phyloP scores from a whole-genome alignment of 108 stramenopile species.

The Cyclotella choctawhatcheeana region DNA sequence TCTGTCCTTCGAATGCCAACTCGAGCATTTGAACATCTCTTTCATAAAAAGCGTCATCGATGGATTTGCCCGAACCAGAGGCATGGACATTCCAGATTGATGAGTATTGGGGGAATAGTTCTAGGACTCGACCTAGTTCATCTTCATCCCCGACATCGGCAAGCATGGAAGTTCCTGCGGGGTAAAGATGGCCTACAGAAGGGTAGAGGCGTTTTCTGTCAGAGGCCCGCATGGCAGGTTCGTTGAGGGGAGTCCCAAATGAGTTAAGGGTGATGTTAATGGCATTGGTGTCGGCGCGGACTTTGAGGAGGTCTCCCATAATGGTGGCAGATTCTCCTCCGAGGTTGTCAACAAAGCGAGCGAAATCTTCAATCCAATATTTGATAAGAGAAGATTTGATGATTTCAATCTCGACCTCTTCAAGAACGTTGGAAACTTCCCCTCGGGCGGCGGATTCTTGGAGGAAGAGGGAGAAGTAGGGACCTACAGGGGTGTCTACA shows the following conservation, averaged over 20 bases:
- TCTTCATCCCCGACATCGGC: slow-evolving; percentile 91
- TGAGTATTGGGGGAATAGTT: slow-evolving; percentile 91
- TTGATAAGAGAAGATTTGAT: slow-evolving; percentile 98
- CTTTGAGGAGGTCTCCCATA: slow-evolving; percentile 95
- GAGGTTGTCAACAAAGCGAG: slow-evolving; percentile 76
- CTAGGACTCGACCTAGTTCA: slow-evolving; percentile 88
- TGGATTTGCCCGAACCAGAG: slow-evolving; percentile 87
- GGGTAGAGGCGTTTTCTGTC: slow-evolving; percentile 97
- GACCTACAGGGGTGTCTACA: slow-evolving; percentile 98
- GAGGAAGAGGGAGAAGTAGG: slow-evolving; percentile 94
- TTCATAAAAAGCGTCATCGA: slow-evolving; percentile 99
- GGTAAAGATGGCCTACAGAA: slow-evolving; percentile 96
- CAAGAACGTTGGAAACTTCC: slow-evolving; percentile 90
- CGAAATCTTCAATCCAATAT: slow-evolving; percentile 98
- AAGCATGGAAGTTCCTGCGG: slow-evolving; percentile 93
- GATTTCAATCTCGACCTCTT: slow-evolving; percentile 98
- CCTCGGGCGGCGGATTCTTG: slow-evolving; percentile 69
- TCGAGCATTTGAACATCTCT: slow-evolving; percentile 96
- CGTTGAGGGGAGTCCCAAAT: slow-evolving; percentile 93
- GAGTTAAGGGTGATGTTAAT: slow-evolving; percentile 99
- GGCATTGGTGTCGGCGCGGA: slow-evolving; percentile 97
- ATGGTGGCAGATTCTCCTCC: slow-evolving; percentile 95
- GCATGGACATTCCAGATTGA: slow-evolving; percentile 94
- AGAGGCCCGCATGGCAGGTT: slow-evolving; percentile 93
- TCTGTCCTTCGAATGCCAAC: slow-evolving; percentile 98